Percentiles rank a stretch among this genome's conserved stretches.
These are phyloP conservation scores for Trematosphaeria pertusa DNA, from an alignment of 2,329 filamentous ascomycete species.

Conservation along the genomic window DNA sequence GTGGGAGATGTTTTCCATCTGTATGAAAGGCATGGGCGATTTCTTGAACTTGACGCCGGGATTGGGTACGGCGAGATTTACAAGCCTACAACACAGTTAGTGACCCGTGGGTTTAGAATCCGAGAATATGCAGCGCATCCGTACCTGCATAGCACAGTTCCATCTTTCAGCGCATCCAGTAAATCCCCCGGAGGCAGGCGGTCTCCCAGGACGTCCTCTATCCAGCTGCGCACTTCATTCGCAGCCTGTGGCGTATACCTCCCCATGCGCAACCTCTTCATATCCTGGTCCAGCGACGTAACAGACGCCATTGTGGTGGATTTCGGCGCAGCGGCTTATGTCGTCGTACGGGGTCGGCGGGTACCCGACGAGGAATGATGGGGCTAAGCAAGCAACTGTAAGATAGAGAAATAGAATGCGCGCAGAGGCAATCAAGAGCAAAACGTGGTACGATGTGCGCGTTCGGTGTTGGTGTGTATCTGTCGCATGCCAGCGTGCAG, in stretches of 20 bases:
- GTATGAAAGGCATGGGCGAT: slow-evolving; percentile 95
- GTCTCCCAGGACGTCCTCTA: slow-evolving; percentile 80
- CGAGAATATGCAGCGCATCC: slow-evolving; percentile 34
- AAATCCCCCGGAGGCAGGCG: slow-evolving; percentile 76
- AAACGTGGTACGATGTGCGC: not conserved
- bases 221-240: slow-evolving; percentile 84
- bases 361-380: slow-evolving; percentile 3
- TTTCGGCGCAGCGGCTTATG: slow-evolving; percentile 21
- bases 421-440: not conserved
- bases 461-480: not conserved
- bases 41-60: slow-evolving; percentile 88
- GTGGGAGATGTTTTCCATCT: slow-evolving; percentile 99
- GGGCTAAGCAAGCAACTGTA: slow-evolving; percentile 5
- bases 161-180: slow-evolving; percentile 86
- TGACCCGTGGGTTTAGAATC: not conserved
- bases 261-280: slow-evolving; percentile 89
- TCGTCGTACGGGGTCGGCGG: not conserved
- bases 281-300: slow-evolving; percentile 89
- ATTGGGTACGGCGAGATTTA: slow-evolving; percentile 78
- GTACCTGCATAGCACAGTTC: slow-evolving; percentile 90
- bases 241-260: slow-evolving; percentile 92
- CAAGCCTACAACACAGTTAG: slow-evolving; percentile 63
- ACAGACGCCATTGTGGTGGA: slow-evolving; percentile 80
- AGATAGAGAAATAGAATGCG: slow-evolving; percentile 1
- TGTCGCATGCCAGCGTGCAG: slow-evolving; percentile 11